These are phyloP conservation scores for Cavenderia fasciculata DNA, from an alignment of 78 protist species.

Conservation along the genomic window DNA sequence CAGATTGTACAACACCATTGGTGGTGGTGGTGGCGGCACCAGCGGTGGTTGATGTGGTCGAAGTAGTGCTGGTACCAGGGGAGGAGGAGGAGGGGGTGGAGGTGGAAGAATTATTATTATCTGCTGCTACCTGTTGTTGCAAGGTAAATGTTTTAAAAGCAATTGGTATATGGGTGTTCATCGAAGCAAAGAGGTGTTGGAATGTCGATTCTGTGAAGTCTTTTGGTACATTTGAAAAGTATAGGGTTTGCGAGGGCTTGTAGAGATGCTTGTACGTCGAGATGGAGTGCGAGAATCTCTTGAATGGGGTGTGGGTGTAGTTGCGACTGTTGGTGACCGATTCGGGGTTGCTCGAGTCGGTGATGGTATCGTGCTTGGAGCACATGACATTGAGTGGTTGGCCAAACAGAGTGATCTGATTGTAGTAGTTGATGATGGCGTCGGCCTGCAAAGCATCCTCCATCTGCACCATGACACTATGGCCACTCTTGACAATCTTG, in stretches of 20 bases:
- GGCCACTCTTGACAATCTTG: slow-evolving; percentile 82
- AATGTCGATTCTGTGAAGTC: slow-evolving; percentile 49
- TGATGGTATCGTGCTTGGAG: slow-evolving; percentile 77
- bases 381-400: slow-evolving; percentile 34
- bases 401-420: slow-evolving; percentile 70
- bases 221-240: slow-evolving; percentile 71
- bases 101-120: too few relatives aligned
- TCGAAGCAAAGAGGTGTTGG: slow-evolving; percentile 32
- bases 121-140: too few relatives aligned
- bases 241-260: slow-evolving; percentile 74
- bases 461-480: slow-evolving; percentile 87
- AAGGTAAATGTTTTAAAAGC: slow-evolving; percentile 48
- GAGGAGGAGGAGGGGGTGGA: background rate
- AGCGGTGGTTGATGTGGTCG: background rate
- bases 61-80: background rate
- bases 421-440: slow-evolving; percentile 57
- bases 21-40: background rate
- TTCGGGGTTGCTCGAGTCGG: slow-evolving; percentile 64
- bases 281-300: slow-evolving; percentile 75
- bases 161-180: slow-evolving; percentile 49
- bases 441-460: slow-evolving; percentile 73
- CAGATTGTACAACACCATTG: background rate
- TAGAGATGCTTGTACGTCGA: slow-evolving; percentile 61
- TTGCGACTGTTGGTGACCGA: slow-evolving; percentile 37
- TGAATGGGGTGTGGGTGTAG: slow-evolving; percentile 22